Percentiles rank a stretch among this genome's conserved stretches.
phyloP scores from a whole-genome alignment of 1,284 basidiomycete species.

The Moesziomyces parantarcticus region DNA sequence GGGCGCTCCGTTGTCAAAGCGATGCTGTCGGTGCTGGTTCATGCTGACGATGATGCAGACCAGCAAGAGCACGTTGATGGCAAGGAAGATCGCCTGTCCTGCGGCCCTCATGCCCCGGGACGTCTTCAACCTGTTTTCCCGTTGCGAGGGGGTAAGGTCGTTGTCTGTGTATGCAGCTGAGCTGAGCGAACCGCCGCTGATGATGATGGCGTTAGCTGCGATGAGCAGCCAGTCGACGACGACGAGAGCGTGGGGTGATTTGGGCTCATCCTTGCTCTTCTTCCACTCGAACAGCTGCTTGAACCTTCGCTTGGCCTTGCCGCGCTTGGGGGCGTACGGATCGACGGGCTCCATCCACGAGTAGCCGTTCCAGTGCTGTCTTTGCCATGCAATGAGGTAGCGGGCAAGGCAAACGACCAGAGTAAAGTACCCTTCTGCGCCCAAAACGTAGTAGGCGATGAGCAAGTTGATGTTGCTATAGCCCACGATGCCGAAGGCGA shows the following conservation, averaged over 20 bases:
- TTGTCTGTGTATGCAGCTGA: slow-evolving; percentile 10
- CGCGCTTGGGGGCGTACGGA: neutral
- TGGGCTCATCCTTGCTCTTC: neutral
- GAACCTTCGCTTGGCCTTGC: slow-evolving; percentile 1
- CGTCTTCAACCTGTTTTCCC: slow-evolving; percentile 1
- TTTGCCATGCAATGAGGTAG: slow-evolving; percentile 54
- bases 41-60: slow-evolving; percentile 25
- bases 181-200: slow-evolving; percentile 30
- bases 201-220: slow-evolving; percentile 36
- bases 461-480: slow-evolving; percentile 26
- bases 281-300: slow-evolving; percentile 10
- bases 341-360: slow-evolving; percentile 41
- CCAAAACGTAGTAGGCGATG: slow-evolving; percentile 51
- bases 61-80: slow-evolving; percentile 17
- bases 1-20: neutral
- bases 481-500: slow-evolving; percentile 42
- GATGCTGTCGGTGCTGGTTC: slow-evolving; percentile 11
- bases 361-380: slow-evolving; percentile 27
- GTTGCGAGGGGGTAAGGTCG: slow-evolving; percentile 3
- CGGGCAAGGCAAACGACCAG: slow-evolving; percentile 44
- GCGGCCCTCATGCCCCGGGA: slow-evolving; percentile 16
- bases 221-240: slow-evolving; percentile 24
- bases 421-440: slow-evolving; percentile 53
- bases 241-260: neutral
- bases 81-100: slow-evolving; percentile 32